Evolutionary conservation across 805 yeast genomes (phyloP).

Genomic region (Wickerhamiella cacticola): DNA sequence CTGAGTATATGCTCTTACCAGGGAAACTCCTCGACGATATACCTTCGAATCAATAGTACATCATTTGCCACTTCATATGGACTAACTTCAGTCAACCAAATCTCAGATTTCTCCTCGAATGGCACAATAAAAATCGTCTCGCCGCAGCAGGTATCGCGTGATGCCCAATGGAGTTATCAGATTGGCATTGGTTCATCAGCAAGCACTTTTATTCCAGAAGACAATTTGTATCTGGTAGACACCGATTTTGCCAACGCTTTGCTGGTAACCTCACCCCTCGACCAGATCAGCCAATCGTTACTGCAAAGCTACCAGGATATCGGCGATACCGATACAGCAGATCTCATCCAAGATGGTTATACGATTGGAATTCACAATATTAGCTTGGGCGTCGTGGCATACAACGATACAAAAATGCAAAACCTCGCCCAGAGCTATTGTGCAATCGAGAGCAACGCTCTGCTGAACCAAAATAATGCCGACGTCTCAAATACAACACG

Average conservation of each 20-base stretch:
- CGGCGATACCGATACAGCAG: not conserved
- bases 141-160: slow-evolving; percentile 1
- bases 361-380: slow-evolving; percentile 24
- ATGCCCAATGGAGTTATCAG: slow-evolving; percentile 44
- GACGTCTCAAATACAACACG: slow-evolving; percentile 32
- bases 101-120: not conserved
- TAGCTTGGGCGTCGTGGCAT: not conserved
- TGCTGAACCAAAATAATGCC: slow-evolving; percentile 27
- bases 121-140: slow-evolving; percentile 15
- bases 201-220: slow-evolving; percentile 7
- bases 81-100: not conserved
- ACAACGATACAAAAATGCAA: not conserved
- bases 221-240: slow-evolving; percentile 42
- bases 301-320: slow-evolving; percentile 1
- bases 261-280: slow-evolving; percentile 37
- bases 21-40: not conserved
- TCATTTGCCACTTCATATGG: slow-evolving; percentile 4
- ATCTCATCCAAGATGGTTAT: not conserved
- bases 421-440: slow-evolving; percentile 51
- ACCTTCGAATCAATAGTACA: not conserved
- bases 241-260: slow-evolving; percentile 58
- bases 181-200: slow-evolving; percentile 43
- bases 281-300: slow-evolving; percentile 14
- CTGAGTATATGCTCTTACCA: slow-evolving; percentile 15
- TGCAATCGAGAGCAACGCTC: slow-evolving; percentile 49